Conservation (phyloP, 1,284 basidiomycete genomes). For the Xerocomus minutiporus region DNA sequence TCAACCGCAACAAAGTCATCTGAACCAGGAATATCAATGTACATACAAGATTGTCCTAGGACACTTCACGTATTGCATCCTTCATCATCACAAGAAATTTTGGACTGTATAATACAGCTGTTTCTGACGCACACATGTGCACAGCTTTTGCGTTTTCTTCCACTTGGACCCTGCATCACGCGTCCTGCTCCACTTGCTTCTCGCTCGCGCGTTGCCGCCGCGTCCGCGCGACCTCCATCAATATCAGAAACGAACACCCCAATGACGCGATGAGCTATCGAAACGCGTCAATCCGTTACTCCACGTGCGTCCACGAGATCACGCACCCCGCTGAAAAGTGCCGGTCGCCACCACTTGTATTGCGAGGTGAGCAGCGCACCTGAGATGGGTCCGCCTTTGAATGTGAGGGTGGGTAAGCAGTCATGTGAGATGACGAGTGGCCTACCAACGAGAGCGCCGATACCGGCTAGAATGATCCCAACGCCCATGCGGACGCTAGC, state of each 20-base stretch:
- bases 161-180: neutral
- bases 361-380: slow-evolving; percentile 25
- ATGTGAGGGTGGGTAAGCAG: neutral
- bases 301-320: neutral
- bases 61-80: neutral
- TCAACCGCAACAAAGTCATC: no score
- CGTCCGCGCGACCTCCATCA: slow-evolving; percentile 16
- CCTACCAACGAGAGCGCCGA: slow-evolving; percentile 13
- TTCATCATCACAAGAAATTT: neutral
- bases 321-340: slow-evolving; percentile 27
- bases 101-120: neutral
- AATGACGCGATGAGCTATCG: slow-evolving; percentile 14
- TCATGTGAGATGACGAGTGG: neutral
- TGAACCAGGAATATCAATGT: no score
- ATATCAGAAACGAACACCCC: slow-evolving; percentile 11
- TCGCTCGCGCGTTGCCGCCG: neutral
- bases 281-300: slow-evolving; percentile 2
- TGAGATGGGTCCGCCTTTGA: slow-evolving; percentile 24
- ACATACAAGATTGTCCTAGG: neutral
- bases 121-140: neutral
- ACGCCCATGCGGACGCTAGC: slow-evolving; percentile 30
- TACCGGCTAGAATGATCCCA: slow-evolving; percentile 2
- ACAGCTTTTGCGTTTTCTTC: neutral
- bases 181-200: neutral
- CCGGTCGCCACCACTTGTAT: slow-evolving; percentile 28